Conservation (phyloP, 2,329 filamentous ascomycete genomes). For the Cordyceps tenuipes region DNA sequence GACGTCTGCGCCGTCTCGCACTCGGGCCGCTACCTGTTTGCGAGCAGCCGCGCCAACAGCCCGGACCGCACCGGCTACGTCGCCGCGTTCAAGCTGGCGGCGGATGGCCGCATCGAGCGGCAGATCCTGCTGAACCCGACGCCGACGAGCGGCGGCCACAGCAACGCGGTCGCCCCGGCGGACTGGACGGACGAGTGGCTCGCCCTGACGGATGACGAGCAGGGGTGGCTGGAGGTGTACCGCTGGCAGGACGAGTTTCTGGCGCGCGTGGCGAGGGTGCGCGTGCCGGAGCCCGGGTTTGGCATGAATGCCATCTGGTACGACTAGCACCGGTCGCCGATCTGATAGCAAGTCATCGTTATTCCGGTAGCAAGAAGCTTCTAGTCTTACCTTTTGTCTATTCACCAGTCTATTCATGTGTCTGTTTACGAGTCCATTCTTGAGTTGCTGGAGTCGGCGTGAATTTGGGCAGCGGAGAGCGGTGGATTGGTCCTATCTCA, state of each 20-base stretch:
- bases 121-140: constrained; percentile 79
- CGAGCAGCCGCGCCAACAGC: constrained; percentile 71
- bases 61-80: constrained; percentile 74
- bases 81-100: constrained; percentile 64
- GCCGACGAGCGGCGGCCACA: constrained; percentile 79
- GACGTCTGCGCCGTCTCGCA: constrained; percentile 71
- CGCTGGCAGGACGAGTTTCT: constrained; percentile 77
- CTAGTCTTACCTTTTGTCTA: no score
- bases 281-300: constrained; percentile 80
- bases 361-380: no score
- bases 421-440: no score
- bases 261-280: constrained; percentile 64
- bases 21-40: constrained; percentile 70
- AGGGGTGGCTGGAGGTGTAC: constrained; percentile 82
- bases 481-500: no score
- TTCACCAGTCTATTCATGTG: no score
- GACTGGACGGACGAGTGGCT: constrained; percentile 83
- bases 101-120: constrained; percentile 57
- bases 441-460: no score
- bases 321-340: constrained; percentile 34
- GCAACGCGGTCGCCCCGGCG: constrained; percentile 77
- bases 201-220: constrained; percentile 82
- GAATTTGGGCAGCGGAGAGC: no score
- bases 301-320: constrained; percentile 98
- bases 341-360: no score